Evolutionary conservation across 345 rosid species (phyloP).

Genomic region (Dimocarpus longan): DNA sequence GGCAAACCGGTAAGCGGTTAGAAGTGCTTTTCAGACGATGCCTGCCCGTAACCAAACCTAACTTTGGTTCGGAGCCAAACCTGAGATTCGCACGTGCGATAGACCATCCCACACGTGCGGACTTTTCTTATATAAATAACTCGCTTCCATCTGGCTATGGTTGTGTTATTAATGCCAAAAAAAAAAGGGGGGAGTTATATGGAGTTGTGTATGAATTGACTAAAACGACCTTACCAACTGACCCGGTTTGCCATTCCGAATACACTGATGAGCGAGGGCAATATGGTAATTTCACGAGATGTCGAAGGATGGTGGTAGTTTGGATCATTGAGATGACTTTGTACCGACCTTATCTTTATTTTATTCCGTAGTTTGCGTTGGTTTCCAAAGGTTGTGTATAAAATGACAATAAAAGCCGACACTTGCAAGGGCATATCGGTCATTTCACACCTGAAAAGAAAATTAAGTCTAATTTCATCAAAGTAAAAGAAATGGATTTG

Average conservation of each 20-base stretch:
- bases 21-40: conserved; percentile 53
- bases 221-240: conserved; percentile 32
- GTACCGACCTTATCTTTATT: conserved; percentile 59
- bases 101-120: conserved; percentile 16
- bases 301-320: conserved; percentile 49
- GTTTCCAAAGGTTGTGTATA: conserved; percentile 34
- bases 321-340: conserved; percentile 63
- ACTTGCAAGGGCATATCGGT: conserved; percentile 9
- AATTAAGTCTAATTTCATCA: neutral
- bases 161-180: conserved; percentile 22
- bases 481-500: neutral
- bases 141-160: neutral
- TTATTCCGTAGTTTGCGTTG: conserved; percentile 54
- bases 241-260: neutral
- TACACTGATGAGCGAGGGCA: conserved; percentile 31
- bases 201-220: conserved; percentile 2
- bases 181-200: too few relatives aligned
- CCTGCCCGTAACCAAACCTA: conserved; percentile 34
- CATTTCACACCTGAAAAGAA: neutral
- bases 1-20: conserved; percentile 55
- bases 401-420: conserved; percentile 38
- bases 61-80: conserved; percentile 29
- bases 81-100: conserved; percentile 34
- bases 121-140: neutral
- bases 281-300: conserved; percentile 17